Evolutionary conservation across 495 filamentous ascomycete genomes (phyloP).

Genomic region (Collariella sp.): DNA sequence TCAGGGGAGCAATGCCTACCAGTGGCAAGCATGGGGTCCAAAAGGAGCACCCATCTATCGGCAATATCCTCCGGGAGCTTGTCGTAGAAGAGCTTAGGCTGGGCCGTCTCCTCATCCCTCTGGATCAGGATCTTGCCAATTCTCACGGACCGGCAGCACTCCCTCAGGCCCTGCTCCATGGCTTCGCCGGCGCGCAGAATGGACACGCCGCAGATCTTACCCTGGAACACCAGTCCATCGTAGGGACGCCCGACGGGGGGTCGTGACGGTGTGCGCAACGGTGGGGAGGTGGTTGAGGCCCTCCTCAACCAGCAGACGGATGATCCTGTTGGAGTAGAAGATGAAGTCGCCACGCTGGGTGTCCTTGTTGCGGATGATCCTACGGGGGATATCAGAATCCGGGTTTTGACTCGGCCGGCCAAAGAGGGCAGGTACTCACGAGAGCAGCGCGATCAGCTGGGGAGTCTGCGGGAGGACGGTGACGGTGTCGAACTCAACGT

Average conservation of each 20-base stretch:
- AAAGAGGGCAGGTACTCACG: slow-evolving; percentile 54
- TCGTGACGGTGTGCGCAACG: slow-evolving; percentile 76
- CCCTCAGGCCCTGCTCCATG: slow-evolving; percentile 94
- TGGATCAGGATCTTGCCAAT: slow-evolving; percentile 99
- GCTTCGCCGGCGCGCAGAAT: slow-evolving; percentile 98
- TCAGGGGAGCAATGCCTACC: slow-evolving; percentile 43
- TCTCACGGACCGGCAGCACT: slow-evolving; percentile 91
- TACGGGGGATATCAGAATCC: slow-evolving; percentile 26
- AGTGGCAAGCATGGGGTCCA: slow-evolving; percentile 98
- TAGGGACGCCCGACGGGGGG: slow-evolving; percentile 85
- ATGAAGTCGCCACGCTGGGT: slow-evolving; percentile 93
- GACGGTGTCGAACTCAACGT: slow-evolving; percentile 77
- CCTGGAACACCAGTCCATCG: slow-evolving; percentile 86
- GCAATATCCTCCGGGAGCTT: slow-evolving; percentile 93
- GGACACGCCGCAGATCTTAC: slow-evolving; percentile 95
- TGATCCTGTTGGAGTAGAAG: slow-evolving; percentile 98
- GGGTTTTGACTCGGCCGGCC: neutral
- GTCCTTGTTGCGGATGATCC: slow-evolving; percentile 87
- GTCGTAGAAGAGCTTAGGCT: slow-evolving; percentile 91
- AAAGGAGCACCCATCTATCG: slow-evolving; percentile 83
- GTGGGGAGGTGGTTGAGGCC: slow-evolving; percentile 94
- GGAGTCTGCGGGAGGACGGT: slow-evolving; percentile 86
- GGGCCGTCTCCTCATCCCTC: slow-evolving; percentile 86
- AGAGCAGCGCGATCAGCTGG: slow-evolving; percentile 91
- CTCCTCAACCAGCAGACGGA: slow-evolving; percentile 95